Evolutionary conservation across 441 rosid genomes (phyloP), one percentile per base, ranked within the genome.

Genomic region (Isatis lusitanica): DNA sequence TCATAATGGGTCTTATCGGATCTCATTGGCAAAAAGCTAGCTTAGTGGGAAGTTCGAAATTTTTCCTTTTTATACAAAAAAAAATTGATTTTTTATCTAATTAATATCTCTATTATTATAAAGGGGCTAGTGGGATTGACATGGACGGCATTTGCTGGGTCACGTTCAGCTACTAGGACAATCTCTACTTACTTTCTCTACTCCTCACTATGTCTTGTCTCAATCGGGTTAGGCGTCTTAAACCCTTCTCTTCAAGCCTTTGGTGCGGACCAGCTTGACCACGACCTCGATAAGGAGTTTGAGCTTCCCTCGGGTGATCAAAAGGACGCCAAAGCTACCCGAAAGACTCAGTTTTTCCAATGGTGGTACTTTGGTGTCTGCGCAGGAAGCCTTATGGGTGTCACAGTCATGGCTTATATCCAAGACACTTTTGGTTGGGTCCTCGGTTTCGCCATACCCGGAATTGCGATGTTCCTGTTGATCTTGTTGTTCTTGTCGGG

Each of bases 341-440:
- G 66, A 57, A 94, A 88, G 81, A 83, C 89, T 31, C 70, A 39
- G 42, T 92, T 90, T 71, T 94, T 94, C 56, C 95, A 88, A 44
- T 88, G 91, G 87, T 92, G 98, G 98, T 94, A 94, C 78, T 87
- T 92, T 66, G 97, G 96, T 44, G 82, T 90, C 26, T 94, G 99
- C 70, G 77, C 74, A 4, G 99, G 99, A 18, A 89, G 96, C 80
- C 94, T 92, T 58, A 53, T 88, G 82, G 99, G 99, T 74, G 91
- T 89, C 72, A 90, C 88, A 4, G 65, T 90, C 66, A 83, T 94
- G 96, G 92, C 97, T 24, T 94, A 88, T 74, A 84, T 94, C 48
- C 97, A 94, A 78, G 99, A 94, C 73, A 87, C 93, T 7, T 79
- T 83, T 43, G 99, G 99, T 21, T 94, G 99, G 99, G 94, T 88